Evolutionary conservation across 148 eudicot genomes (phyloP).

Genomic region (Beta vulgaris): DNA sequence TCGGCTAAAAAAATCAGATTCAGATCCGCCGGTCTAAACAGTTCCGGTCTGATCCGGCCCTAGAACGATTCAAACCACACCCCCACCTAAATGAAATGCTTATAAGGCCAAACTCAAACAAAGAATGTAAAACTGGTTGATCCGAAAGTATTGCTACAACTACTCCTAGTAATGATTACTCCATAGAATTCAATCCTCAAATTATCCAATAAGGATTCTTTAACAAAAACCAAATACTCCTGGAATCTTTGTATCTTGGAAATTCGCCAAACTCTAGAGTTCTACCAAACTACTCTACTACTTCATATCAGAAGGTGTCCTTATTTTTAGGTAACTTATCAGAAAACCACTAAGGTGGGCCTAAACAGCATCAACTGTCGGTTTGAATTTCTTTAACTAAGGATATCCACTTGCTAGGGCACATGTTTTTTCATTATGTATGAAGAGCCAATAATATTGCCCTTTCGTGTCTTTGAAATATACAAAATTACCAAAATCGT

Average conservation of each 20-base stretch:
- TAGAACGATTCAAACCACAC: too few species aligned
- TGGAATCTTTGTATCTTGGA: neutral
- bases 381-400: neutral
- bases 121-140: too few species aligned
- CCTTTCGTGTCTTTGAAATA: conserved; percentile 1
- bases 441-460: neutral
- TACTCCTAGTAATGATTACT: too few species aligned
- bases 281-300: neutral
- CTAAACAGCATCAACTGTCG: neutral
- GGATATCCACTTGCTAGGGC: neutral
- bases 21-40: too few species aligned
- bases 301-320: neutral
- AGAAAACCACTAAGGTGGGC: neutral
- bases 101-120: too few species aligned
- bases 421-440: neutral
- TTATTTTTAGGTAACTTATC: neutral
- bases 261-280: too few species aligned
- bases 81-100: too few species aligned
- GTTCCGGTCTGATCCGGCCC: too few species aligned
- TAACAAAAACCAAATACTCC: too few species aligned
- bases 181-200: too few species aligned
- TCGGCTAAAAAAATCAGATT: too few species aligned
- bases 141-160: too few species aligned
- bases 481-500: neutral
- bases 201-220: neutral